These are phyloP conservation scores for Clathrus columnatus DNA, from an alignment of 768 basidiomycete species.

Conservation along the genomic window DNA sequence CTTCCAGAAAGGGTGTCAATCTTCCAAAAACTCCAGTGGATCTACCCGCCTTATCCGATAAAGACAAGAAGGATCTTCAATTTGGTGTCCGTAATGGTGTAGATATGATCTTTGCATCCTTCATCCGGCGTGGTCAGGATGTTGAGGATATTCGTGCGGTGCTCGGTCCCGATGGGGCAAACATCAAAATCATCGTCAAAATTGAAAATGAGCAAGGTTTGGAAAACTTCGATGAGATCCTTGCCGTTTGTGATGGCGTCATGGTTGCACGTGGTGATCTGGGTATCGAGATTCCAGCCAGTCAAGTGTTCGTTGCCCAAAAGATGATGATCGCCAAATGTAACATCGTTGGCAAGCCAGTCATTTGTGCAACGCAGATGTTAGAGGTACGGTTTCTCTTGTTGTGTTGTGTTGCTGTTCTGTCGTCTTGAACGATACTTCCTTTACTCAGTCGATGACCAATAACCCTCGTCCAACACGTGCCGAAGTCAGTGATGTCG, in stretches of 20 bases:
- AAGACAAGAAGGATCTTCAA: slow-evolving; percentile 91
- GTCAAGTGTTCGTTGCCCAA: slow-evolving; percentile 97
- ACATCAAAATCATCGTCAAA: slow-evolving; percentile 98
- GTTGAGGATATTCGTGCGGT: slow-evolving; percentile 89
- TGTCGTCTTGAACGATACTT: slow-evolving; percentile 3
- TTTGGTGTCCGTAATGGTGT: slow-evolving; percentile 98
- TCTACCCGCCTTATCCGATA: slow-evolving; percentile 92
- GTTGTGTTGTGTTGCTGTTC: background rate
- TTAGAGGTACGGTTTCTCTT: slow-evolving; percentile 59
- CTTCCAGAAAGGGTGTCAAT: slow-evolving; percentile 98
- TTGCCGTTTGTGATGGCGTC: slow-evolving; percentile 92
- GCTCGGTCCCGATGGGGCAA: slow-evolving; percentile 89
- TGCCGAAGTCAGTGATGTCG: slow-evolving; percentile 97
- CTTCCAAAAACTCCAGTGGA: slow-evolving; percentile 97
- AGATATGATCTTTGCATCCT: slow-evolving; percentile 99
- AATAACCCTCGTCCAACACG: slow-evolving; percentile 98
- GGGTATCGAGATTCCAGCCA: slow-evolving; percentile 99
- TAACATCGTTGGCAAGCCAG: slow-evolving; percentile 95
- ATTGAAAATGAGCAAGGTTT: slow-evolving; percentile 99
- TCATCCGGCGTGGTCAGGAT: slow-evolving; percentile 93
- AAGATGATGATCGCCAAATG: slow-evolving; percentile 99
- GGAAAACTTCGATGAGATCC: slow-evolving; percentile 96
- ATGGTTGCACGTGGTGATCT: slow-evolving; percentile 99
- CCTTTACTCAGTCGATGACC: slow-evolving; percentile 97
- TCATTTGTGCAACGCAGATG: slow-evolving; percentile 99